Conservation (phyloP, 768 basidiomycete species). For the Calocera viscosa region DNA sequence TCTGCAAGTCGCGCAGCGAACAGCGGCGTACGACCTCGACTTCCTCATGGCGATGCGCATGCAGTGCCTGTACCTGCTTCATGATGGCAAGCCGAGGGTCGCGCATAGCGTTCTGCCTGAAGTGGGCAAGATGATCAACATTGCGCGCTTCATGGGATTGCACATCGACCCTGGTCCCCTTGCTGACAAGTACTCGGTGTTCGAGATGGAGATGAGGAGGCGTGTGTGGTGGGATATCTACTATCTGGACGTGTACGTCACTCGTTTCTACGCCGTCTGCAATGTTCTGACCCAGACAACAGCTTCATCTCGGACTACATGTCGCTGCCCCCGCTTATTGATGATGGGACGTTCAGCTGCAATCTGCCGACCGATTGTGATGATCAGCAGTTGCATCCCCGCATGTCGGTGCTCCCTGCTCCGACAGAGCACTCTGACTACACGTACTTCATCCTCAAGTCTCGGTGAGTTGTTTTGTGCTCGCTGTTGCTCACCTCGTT, state of each 20-base stretch:
- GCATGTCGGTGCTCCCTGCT: conserved; percentile 35
- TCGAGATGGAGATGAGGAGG: conserved; percentile 41
- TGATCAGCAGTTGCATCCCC: conserved; percentile 39
- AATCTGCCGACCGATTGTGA: conserved; percentile 45
- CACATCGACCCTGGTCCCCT: conserved; percentile 46
- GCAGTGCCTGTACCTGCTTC: conserved; percentile 42
- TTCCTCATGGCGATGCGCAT: conserved; percentile 47
- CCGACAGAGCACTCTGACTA: conserved; percentile 27
- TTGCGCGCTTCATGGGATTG: conserved; percentile 53
- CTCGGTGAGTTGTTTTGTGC: conserved; percentile 37
- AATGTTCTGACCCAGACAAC: neutral
- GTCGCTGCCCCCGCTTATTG: conserved; percentile 49
- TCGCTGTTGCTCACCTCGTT: neutral
- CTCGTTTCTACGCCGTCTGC: neutral
- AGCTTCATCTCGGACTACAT: conserved; percentile 62
- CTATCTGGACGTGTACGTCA: conserved; percentile 63
- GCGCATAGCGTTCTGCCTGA: conserved; percentile 34
- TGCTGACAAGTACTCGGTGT: conserved; percentile 36
- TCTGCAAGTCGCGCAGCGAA: conserved; percentile 33
- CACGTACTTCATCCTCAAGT: conserved; percentile 45
- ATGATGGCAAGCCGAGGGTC: conserved; percentile 38
- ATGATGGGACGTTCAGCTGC: conserved; percentile 43
- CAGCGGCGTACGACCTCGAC: conserved; percentile 39
- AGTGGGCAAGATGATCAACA: conserved; percentile 56
- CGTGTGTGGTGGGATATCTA: conserved; percentile 70